Evolutionary conservation across 1,284 basidiomycete genomes (phyloP).

Genomic region (Tylopilus orsonianus): DNA sequence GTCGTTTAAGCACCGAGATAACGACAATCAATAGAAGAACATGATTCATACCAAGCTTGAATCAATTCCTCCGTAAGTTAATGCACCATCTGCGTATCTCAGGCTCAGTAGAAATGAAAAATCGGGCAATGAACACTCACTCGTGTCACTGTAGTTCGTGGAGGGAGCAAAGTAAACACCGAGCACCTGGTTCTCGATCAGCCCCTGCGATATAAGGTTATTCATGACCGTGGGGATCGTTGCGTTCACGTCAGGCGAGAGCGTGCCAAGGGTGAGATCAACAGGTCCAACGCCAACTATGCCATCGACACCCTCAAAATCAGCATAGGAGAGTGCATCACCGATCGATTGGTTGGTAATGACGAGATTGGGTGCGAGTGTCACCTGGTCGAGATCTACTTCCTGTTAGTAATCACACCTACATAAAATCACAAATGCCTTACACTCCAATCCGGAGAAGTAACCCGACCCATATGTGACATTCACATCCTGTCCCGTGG

Average conservation of each 20-base stretch:
- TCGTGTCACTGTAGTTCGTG: constrained; percentile 16
- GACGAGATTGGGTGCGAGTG: constrained; percentile 17
- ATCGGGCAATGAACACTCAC: constrained; percentile 7
- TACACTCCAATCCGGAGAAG: constrained; percentile 29
- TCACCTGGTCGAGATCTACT: constrained; percentile 26
- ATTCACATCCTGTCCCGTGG: constrained; percentile 25
- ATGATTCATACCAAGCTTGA: constrained; percentile 16
- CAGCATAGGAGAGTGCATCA: constrained; percentile 15
- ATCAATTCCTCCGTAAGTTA: constrained; percentile 29
- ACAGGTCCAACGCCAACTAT: constrained; percentile 30
- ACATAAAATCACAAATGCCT: background rate
- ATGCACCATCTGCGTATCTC: constrained; percentile 24
- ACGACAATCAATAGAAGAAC: background rate
- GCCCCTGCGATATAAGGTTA: constrained; percentile 24
- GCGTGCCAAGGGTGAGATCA: constrained; percentile 19
- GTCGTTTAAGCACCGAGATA: background rate
- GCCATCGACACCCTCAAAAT: constrained; percentile 22
- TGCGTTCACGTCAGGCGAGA: constrained; percentile 5
- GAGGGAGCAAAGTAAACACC: constrained; percentile 29
- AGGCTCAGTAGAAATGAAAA: background rate
- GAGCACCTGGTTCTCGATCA: constrained; percentile 19
- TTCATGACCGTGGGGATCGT: constrained; percentile 28
- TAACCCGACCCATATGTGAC: constrained; percentile 25
- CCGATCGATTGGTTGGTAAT: constrained; percentile 30
- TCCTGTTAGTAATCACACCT: background rate